phyloP scores from a whole-genome alignment of 768 basidiomycete species.

The Phaffia tasmanica region DNA sequence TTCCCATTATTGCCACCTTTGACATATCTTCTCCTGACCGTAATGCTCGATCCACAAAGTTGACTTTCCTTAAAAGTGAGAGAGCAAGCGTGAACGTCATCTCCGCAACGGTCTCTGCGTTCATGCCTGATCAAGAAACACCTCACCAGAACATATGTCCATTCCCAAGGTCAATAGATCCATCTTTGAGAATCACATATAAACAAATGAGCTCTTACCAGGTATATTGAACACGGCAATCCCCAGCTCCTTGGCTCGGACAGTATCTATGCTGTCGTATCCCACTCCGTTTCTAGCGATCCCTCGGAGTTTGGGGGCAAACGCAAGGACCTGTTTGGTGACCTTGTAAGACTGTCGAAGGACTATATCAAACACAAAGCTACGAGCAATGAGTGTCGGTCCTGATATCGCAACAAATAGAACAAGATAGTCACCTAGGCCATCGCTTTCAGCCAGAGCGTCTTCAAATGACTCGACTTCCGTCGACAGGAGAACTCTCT shows the following conservation, averaged over 20 bases:
- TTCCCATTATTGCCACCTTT: too few species aligned
- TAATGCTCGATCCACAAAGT: slow-evolving; percentile 4
- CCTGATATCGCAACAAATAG: too few species aligned
- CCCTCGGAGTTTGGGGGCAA: neutral
- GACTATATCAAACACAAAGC: neutral
- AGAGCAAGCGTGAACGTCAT: slow-evolving; percentile 14
- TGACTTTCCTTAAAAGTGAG: slow-evolving; percentile 7
- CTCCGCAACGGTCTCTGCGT: slow-evolving; percentile 22
- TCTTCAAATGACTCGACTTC: slow-evolving; percentile 1
- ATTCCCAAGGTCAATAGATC: neutral
- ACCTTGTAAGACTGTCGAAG: neutral
- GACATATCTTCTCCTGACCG: neutral
- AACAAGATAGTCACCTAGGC: neutral
- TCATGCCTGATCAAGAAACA: slow-evolving; percentile 2
- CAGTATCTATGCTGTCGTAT: slow-evolving; percentile 9
- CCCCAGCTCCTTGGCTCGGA: neutral
- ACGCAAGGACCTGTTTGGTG: neutral
- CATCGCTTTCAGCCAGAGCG: neutral
- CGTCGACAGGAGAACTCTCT: neutral
- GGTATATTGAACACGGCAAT: slow-evolving; percentile 12
- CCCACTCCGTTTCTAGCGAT: slow-evolving; percentile 17
- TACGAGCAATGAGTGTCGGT: neutral
- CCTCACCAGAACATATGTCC: neutral
- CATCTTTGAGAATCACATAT: neutral
- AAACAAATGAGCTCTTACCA: neutral